Evolutionary conservation across 768 basidiomycete genomes (phyloP), one percentile per base, ranked within the genome.

Genomic region (Tylopilus vinaceipallidus): DNA sequence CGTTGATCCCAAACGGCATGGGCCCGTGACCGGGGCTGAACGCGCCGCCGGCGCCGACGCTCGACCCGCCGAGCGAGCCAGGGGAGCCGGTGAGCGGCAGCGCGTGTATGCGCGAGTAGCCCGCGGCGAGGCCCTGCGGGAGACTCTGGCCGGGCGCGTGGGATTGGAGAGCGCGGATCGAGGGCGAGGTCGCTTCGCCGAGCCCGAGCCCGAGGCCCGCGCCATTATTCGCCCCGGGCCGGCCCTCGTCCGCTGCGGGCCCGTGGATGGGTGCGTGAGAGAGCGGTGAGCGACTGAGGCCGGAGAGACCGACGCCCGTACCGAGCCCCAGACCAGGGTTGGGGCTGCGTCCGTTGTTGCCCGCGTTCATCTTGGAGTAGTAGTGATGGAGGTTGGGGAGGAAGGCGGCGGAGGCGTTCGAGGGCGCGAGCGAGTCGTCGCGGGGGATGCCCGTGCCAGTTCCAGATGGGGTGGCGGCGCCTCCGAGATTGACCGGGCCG

Each of bases 101-200:
- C 1, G 93, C 86, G 58, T 98, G 94, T 49, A 98, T 86, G 50
- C 93, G 78, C 24, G 90, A 93, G 63, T 93, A 85, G 0, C 93
- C 94, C 0, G 91, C 91, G 0, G 93, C 94, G 24, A 98, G 79
- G 29, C 94, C 94, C 48, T 95, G 92, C 1, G 95, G 93, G 12
- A 95, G 75, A 68, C 84, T 87, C 69, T 94, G 91, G 2, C 93
- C 93, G 0, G 94, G 93, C 1, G 91, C 91, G 57, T 95, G 93
- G 16, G 84, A 75, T 61, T 91, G 88, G 35, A 95, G 73, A 1
- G 91, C 93, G n/a, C 84, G 78, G 23, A 87, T 74, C 23, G 82
- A 79, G 0, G 93, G 88, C 13, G 84, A 86, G 1, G 83, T 68
- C 16, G 69, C 67, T 44, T 63, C 70, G 12, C 62, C 65, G 0